Evolutionary conservation across 495 filamentous ascomycete species (phyloP), one percentile per base, ranked within the genome.

Genomic region (Paragyromitra xinjiangensis): DNA sequence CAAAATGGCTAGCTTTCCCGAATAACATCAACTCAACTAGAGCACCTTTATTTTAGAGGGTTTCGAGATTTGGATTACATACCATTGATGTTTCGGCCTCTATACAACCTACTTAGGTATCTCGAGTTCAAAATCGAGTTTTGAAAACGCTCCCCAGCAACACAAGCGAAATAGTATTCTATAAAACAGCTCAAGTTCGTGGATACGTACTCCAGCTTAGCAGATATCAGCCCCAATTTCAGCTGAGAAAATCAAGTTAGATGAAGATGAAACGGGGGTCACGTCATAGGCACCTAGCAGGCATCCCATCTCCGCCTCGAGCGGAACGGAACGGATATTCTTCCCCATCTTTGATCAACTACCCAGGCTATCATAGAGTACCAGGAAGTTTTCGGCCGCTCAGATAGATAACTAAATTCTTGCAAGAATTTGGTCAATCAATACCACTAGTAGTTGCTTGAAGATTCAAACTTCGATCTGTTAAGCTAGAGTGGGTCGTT

Each of bases 311-410:
- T 69, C 63, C 6, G 16, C n/a, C 24, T 40, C 4, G 29, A 39
- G 34, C 65, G 72, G 64, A 53, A 53, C 65, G 72, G 65, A 69
- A 63, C 65, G 42, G 29, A 34, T 53, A 59, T 61, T 68, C 64
- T 59, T 58, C 62, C 71, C 71, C 69, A 39, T 42, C 56, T 63
- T 55, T 62, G 16, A 19, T 29, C 55, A 22, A 55, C 45, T 44
- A 62, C 44, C 64, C 3, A 34, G 42, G 3, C 16, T 50, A n/a
- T 14, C 14, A 12, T 11, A 53, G 12, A 22, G n/a, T 44, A 22
- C 19, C 48, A 8, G 65, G 53, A 45, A 61, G 29, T 68, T 75
- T 22, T 22, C 19, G 19, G 0, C 64, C 55, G 51, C 53, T 59
- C 11, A 42, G 39, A 40, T 29, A 56, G 26, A 45, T 62, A 45